Conservation (phyloP, 495 filamentous ascomycete genomes). For the Hapsidospora chrysogenum region DNA sequence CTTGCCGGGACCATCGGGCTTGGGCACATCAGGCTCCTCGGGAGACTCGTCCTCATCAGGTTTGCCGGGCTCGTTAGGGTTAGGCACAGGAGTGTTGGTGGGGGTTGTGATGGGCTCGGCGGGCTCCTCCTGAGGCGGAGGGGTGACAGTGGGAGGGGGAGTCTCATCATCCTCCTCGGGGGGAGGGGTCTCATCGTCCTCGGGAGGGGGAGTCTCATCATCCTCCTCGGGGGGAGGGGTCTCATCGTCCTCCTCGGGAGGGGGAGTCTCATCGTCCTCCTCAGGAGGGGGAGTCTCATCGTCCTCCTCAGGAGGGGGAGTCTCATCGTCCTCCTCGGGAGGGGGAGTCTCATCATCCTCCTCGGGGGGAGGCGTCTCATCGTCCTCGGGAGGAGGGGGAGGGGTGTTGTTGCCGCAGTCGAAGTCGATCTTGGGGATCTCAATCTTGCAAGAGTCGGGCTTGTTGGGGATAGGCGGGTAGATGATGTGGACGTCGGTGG, state of each 20-base stretch:
- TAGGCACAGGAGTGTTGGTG: conserved; percentile 8
- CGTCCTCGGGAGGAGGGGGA: too few relatives aligned
- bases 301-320: not conserved
- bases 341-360: too few relatives aligned
- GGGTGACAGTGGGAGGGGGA: conserved; percentile 16
- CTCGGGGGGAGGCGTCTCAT: too few relatives aligned
- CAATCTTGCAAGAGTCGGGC: conserved; percentile 42
- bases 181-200: too few relatives aligned
- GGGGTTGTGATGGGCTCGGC: conserved; percentile 7
- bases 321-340: too few relatives aligned
- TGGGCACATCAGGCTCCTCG: conserved; percentile 4
- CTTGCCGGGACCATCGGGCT: not conserved
- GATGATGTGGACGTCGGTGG: conserved; percentile 59
- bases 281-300: too few relatives aligned
- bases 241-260: too few relatives aligned
- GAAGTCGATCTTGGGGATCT: conserved; percentile 64
- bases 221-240: too few relatives aligned
- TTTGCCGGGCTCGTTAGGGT: conserved; percentile 17
- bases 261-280: too few relatives aligned
- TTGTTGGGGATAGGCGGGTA: conserved; percentile 40
- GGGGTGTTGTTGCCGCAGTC: conserved; percentile 35
- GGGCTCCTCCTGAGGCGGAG: conserved; percentile 4
- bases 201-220: too few relatives aligned
- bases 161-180: too few relatives aligned
- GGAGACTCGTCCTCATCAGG: conserved; percentile 19